Conservation (phyloP, 1,284 basidiomycete species). For the Athelia psychrophila region DNA sequence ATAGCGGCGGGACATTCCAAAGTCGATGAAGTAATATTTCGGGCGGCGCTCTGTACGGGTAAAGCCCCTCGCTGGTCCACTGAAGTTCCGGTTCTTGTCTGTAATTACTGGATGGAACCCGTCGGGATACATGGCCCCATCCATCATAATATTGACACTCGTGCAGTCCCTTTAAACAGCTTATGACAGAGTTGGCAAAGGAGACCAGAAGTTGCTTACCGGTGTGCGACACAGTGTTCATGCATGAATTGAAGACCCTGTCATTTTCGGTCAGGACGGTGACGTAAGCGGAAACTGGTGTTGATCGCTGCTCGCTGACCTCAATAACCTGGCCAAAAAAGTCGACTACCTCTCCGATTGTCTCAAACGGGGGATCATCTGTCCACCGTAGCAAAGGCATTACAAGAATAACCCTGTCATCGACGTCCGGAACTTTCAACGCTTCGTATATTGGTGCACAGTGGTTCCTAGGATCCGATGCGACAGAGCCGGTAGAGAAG, state of each 20-base stretch:
- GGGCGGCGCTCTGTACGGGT: not conserved
- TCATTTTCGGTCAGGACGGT: too few species aligned
- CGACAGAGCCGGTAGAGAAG: constrained; percentile 4
- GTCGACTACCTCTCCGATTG: constrained; percentile 11
- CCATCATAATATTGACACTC: not conserved
- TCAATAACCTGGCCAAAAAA: constrained; percentile 9
- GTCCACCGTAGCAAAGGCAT: constrained; percentile 10
- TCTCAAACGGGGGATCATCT: constrained; percentile 7
- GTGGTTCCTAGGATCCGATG: constrained; percentile 10
- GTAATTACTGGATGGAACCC: not conserved
- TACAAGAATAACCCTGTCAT: constrained; percentile 8
- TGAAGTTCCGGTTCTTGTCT: not conserved
- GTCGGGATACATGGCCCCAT: not conserved
- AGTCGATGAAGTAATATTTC: constrained; percentile 2
- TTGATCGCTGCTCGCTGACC: not conserved
- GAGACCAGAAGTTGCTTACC: not conserved
- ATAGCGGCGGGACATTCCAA: constrained; percentile 12
- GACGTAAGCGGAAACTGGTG: too few species aligned
- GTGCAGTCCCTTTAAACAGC: not conserved
- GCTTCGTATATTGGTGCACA: constrained; percentile 11
- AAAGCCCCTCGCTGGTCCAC: not conserved
- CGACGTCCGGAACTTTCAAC: constrained; percentile 7
- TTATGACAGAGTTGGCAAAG: not conserved
- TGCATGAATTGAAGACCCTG: constrained; percentile 2
- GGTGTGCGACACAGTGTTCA: not conserved